Evolutionary conservation across 148 eudicot genomes (phyloP), one percentile per base, ranked within the genome.

Genomic region (Dysphania ambrosioides): DNA sequence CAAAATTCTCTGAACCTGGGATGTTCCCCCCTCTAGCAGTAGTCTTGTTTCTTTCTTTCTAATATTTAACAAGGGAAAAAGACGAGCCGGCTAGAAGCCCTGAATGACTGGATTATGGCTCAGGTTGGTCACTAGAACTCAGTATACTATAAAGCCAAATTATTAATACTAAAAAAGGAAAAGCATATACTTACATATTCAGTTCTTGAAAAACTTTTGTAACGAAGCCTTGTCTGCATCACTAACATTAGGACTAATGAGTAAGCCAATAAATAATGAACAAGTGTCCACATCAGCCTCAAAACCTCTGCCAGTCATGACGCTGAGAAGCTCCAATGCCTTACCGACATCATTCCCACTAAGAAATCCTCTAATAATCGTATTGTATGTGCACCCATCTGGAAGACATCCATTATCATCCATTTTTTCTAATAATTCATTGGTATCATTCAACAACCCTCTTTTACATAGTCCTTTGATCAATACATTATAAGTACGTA

Each of bases 351-450:
- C 61, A 3, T 70, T 73, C 2, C 58, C 56, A 42, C 11, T 31
- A 34, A 75, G 64, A 47, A 64, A 78, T n/a, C 77, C 76, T 24
- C 26, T 38, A 32, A 73, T 47, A 41, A 83, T 73, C 1, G 55
- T 57, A 47, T 75, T 78, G 58, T 42, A 81, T 34, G 75, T 72
- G 26, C 66, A 12, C 0, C 29, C 67, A 58, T 75, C 29, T 16
- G 84, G 84, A 30, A 51, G 38, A 61, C 80, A 81, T 58, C 70
- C 71, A 59, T 64, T 73, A 15, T 70, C 76, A 21, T 83, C 76
- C 83, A 83, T 83, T 51, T 53, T 76, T 23, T 67, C 11, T 40
- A 80, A n/a, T n/a, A 78, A 11, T 5, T 47, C 59, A 26, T 26
- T 26, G 5, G 82, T 80, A 73, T 79, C 64, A 29, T 70, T 64